Percentiles rank a stretch among this genome's conserved stretches.
These are phyloP conservation scores for Smittium culicis DNA, from an alignment of 371 early-diverging fungal species.

Conservation along the genomic window DNA sequence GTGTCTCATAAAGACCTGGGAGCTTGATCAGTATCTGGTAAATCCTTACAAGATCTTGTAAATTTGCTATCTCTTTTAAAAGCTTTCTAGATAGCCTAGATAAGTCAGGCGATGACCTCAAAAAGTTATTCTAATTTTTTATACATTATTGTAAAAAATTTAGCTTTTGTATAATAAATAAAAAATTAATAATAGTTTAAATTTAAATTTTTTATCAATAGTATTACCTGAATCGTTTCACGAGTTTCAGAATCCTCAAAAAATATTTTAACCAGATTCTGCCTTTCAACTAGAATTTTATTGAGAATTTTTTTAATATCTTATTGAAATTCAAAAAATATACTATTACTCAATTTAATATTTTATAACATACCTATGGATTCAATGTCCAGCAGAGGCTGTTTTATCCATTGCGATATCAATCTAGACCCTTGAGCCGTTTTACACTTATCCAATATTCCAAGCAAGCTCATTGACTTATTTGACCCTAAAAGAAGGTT, in stretches of 20 bases:
- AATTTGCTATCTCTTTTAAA: slow-evolving; percentile 55
- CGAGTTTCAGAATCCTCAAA: slow-evolving; percentile 49
- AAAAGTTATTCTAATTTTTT: slow-evolving; percentile 43
- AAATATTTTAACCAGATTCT: slow-evolving; percentile 65
- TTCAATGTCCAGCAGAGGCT: slow-evolving; percentile 62
- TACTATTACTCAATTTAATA: background rate
- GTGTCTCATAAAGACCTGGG: slow-evolving; percentile 44
- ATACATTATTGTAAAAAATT: too few relatives aligned
- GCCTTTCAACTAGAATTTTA: slow-evolving; percentile 41
- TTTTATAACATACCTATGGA: slow-evolving; percentile 37
- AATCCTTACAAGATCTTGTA: slow-evolving; percentile 83
- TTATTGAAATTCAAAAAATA: background rate
- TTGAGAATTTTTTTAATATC: background rate
- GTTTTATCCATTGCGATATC: slow-evolving; percentile 84
- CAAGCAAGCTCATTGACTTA: slow-evolving; percentile 68
- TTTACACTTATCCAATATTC: slow-evolving; percentile 75
- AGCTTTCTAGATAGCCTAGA: slow-evolving; percentile 72
- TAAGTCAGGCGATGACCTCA: slow-evolving; percentile 76
- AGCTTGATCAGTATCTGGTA: slow-evolving; percentile 75
- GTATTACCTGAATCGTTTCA: slow-evolving; percentile 38
- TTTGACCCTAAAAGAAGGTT: slow-evolving; percentile 51
- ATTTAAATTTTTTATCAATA: too few relatives aligned
- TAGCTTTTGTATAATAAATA: background rate
- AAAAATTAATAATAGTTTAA: slow-evolving; percentile 1
- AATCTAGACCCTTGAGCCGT: slow-evolving; percentile 82